phyloP scores from a whole-genome alignment of 2,329 filamentous ascomycete genomes.

The Fusarium circinatum region DNA sequence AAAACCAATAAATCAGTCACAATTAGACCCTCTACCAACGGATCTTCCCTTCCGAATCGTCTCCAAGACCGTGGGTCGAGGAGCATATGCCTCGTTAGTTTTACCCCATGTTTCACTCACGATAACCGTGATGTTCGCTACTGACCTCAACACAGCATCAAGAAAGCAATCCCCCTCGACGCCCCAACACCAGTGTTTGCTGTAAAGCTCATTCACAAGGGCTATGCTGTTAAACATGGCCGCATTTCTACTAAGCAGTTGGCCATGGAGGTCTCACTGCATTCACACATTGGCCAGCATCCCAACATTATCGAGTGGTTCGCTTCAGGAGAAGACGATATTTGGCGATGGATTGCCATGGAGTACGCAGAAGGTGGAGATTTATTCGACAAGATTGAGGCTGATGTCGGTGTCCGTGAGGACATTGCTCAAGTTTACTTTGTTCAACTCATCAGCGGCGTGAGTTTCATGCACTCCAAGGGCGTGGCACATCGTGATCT shows the following conservation, averaged over 20 bases:
- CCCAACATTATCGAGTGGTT: conserved; percentile 95
- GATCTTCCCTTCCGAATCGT: conserved; percentile 94
- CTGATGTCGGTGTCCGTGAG: conserved; percentile 92
- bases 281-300: conserved; percentile 88
- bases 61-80: conserved; percentile 95
- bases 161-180: conserved; percentile 85
- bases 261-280: conserved; percentile 89
- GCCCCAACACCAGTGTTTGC: conserved; percentile 83
- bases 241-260: conserved; percentile 90
- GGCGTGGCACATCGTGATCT: conserved; percentile 93
- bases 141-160: conserved; percentile 70
- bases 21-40: conserved; percentile 84
- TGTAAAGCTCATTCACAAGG: conserved; percentile 98
- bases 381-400: conserved; percentile 99
- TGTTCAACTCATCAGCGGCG: conserved; percentile 86
- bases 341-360: conserved; percentile 99
- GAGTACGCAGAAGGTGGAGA: conserved; percentile 95
- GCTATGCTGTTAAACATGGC: conserved; percentile 89
- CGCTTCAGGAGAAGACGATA: conserved; percentile 81
- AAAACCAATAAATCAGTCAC: conserved; percentile 73
- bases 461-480: conserved; percentile 95
- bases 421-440: conserved; percentile 98
- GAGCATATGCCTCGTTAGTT: conserved; percentile 93
- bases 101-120: conserved; percentile 11
- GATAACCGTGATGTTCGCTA: conserved; percentile 3